Conservation (phyloP, 495 filamentous ascomycete species). For the Paragyromitra xinjiangensis region DNA sequence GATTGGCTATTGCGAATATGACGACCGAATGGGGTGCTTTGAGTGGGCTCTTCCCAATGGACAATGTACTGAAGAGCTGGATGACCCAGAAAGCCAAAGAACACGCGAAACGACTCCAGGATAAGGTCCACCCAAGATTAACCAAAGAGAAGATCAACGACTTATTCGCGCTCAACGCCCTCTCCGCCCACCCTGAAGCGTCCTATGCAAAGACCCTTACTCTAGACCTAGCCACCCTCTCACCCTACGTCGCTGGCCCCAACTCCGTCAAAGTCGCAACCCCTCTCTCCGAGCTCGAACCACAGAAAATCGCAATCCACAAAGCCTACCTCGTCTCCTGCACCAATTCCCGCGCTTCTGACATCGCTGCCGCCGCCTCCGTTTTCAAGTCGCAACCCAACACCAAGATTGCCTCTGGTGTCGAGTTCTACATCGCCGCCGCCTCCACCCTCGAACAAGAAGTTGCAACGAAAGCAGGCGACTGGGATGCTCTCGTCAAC, state of each 20-base stretch:
- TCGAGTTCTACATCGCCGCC: conserved; percentile 91
- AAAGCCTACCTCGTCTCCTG: conserved; percentile 92
- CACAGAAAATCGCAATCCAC: conserved; percentile 76
- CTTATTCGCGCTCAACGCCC: conserved; percentile 68
- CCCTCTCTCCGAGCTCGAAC: conserved; percentile 76
- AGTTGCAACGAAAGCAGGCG: conserved; percentile 79
- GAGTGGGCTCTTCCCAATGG: conserved; percentile 84
- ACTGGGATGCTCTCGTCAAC: conserved; percentile 85
- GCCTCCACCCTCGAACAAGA: conserved; percentile 83
- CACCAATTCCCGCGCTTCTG: conserved; percentile 85
- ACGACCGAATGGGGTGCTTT: conserved; percentile 94
- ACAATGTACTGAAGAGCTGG: conserved; percentile 77
- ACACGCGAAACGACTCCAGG: conserved; percentile 59
- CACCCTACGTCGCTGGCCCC: conserved; percentile 87
- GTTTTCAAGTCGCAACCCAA: conserved; percentile 76
- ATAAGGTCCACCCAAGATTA: conserved; percentile 63
- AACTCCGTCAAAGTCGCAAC: conserved; percentile 91
- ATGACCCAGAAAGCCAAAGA: conserved; percentile 77
- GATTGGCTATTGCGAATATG: conserved; percentile 92
- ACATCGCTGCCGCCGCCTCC: conserved; percentile 81
- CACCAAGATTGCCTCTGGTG: conserved; percentile 78
- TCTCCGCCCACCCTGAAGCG: conserved; percentile 78
- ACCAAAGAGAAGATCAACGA: conserved; percentile 75
- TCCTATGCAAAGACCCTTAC: conserved; percentile 84
- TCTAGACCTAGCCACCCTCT: conserved; percentile 79